A percentile compares a stretch with the other conserved stretches of the same genome.
These are phyloP conservation scores for Thelonectria discophora DNA, from an alignment of 2,329 filamentous ascomycete genomes.

Conservation along the genomic window DNA sequence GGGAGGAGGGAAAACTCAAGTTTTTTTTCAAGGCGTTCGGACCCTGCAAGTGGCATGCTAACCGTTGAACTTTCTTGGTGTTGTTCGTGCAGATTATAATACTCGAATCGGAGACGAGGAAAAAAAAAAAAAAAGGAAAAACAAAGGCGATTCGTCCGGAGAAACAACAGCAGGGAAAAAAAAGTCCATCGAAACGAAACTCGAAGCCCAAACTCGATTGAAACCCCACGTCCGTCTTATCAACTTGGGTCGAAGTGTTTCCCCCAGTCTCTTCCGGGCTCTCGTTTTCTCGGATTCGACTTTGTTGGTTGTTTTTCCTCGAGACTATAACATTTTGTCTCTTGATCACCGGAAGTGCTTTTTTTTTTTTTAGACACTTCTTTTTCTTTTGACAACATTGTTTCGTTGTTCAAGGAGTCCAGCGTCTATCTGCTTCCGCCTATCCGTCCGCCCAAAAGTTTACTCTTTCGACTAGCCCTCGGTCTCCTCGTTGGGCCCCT, in stretches of 20 bases:
- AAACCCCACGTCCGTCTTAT: too few species aligned
- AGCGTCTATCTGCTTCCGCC: background rate
- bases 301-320: background rate
- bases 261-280: conserved; percentile 11
- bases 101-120: too few species aligned
- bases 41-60: background rate
- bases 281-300: background rate
- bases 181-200: background rate
- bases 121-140: too few species aligned
- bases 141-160: too few species aligned
- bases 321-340: background rate
- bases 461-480: conserved; percentile 6
- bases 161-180: background rate
- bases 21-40: too few species aligned
- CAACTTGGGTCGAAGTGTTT: background rate
- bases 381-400: background rate
- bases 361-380: background rate
- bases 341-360: too few species aligned
- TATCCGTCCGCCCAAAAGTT: background rate
- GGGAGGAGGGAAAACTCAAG: too few species aligned
- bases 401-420: background rate
- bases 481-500: conserved; percentile 14
- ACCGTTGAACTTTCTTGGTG: too few species aligned
- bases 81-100: too few species aligned
- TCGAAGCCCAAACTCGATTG: conserved; percentile 1